These are phyloP conservation scores for Fusarium pseudonygamai DNA, from an alignment of 2,329 filamentous ascomycete genomes.

Conservation along the genomic window DNA sequence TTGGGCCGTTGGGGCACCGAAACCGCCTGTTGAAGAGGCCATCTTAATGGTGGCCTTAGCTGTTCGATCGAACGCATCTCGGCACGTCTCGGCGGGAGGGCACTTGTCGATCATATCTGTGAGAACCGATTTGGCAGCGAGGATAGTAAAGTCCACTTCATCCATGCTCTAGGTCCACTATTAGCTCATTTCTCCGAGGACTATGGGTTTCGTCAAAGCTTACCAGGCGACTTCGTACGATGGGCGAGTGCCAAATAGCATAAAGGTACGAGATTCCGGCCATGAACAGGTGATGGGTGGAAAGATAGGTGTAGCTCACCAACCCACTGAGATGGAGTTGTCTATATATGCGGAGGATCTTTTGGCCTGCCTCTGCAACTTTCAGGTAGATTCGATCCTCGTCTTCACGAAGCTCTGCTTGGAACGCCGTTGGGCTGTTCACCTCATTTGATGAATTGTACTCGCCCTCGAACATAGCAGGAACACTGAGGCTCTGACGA, in stretches of 20 bases:
- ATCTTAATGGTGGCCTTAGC: slow-evolving; percentile 96
- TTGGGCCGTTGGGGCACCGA: slow-evolving; percentile 59
- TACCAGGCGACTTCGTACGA: slow-evolving; percentile 86
- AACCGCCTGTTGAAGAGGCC: slow-evolving; percentile 87
- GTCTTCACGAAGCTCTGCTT: slow-evolving; percentile 76
- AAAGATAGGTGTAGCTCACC: slow-evolving; percentile 95
- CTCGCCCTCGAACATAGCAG: slow-evolving; percentile 84
- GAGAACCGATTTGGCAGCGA: slow-evolving; percentile 92
- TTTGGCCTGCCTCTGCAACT: slow-evolving; percentile 93
- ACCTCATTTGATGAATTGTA: slow-evolving; percentile 72
- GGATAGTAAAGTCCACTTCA: slow-evolving; percentile 96
- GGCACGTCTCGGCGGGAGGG: slow-evolving; percentile 91
- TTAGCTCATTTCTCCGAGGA: slow-evolving; percentile 11
- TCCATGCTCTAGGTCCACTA: slow-evolving; percentile 73
- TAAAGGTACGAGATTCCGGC: slow-evolving; percentile 96
- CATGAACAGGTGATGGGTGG: slow-evolving; percentile 97
- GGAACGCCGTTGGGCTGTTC: slow-evolving; percentile 69
- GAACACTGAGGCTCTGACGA: slow-evolving; percentile 87
- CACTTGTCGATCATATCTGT: slow-evolving; percentile 94
- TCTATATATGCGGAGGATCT: slow-evolving; percentile 88
- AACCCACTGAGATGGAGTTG: slow-evolving; percentile 87
- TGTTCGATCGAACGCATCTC: slow-evolving; percentile 94
- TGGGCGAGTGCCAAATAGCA: slow-evolving; percentile 94
- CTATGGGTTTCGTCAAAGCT: slow-evolving; percentile 48
- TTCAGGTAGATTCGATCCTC: slow-evolving; percentile 94